Conservation (phyloP, 257 asterid genomes). For the Orobanche coerulescens region DNA sequence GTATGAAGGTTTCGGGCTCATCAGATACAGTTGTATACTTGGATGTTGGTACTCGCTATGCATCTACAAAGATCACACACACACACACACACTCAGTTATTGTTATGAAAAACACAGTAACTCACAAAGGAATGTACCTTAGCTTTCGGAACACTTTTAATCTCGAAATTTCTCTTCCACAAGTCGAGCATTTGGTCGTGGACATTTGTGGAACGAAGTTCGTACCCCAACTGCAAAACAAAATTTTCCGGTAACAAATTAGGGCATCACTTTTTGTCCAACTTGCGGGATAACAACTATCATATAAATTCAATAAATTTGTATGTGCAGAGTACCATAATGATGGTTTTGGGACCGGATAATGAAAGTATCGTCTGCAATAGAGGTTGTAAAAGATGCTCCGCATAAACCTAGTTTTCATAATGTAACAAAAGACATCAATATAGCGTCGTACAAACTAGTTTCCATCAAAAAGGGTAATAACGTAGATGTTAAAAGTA, state of each 20-base stretch:
- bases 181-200: constrained; percentile 84
- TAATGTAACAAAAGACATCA: too few species aligned
- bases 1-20: constrained; percentile 49
- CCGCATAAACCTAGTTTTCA: constrained; percentile 94
- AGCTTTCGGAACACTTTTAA: constrained; percentile 66
- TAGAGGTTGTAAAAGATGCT: constrained; percentile 93
- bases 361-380: constrained; percentile 71
- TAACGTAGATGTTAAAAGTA: background rate
- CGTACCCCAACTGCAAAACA: constrained; percentile 69
- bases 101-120: too few species aligned
- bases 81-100: background rate
- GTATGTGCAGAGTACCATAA: constrained; percentile 47
- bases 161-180: constrained; percentile 71
- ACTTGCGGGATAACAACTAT: background rate
- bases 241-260: background rate
- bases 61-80: constrained; percentile 48
- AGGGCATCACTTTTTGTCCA: constrained; percentile 15
- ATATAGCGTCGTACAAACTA: too few species aligned
- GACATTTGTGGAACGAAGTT: constrained; percentile 89
- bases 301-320: constrained; percentile 4
- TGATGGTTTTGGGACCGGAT: constrained; percentile 78
- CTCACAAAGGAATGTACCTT: too few species aligned
- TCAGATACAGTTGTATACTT: constrained; percentile 76
- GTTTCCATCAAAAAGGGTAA: too few species aligned
- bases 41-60: constrained; percentile 81